Evolutionary conservation across 768 basidiomycete species (phyloP).

Genomic region (Coprinopsis strossmayeri): DNA sequence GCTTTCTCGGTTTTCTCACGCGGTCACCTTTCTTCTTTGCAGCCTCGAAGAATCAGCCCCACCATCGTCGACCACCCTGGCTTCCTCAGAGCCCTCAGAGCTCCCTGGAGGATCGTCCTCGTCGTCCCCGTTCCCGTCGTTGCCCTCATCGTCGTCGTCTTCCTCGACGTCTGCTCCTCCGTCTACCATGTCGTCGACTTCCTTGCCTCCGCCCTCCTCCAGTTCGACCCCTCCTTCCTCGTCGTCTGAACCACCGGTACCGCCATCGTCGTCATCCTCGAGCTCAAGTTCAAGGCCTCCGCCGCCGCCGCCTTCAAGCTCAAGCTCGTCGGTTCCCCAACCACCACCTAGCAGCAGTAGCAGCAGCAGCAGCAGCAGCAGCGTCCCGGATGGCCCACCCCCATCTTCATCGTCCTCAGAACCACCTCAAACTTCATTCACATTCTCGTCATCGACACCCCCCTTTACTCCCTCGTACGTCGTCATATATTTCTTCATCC

Average conservation of each 20-base stretch:
- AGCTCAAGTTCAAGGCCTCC: slow-evolving; percentile 10
- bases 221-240: slow-evolving; percentile 12
- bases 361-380: slow-evolving; percentile 2
- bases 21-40: slow-evolving; percentile 12
- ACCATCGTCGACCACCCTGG: slow-evolving; percentile 15
- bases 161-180: slow-evolving; percentile 12
- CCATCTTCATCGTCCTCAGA: slow-evolving; percentile 9
- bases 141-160: slow-evolving; percentile 15
- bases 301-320: slow-evolving; percentile 10
- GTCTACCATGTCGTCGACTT: slow-evolving; percentile 8
- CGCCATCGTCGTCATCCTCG: slow-evolving; percentile 17
- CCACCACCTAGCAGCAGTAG: slow-evolving; percentile 2
- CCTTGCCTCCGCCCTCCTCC: slow-evolving; percentile 13
- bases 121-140: slow-evolving; percentile 11
- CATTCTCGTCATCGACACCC: slow-evolving; percentile 13
- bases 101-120: slow-evolving; percentile 10
- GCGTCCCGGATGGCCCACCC: slow-evolving; percentile 12
- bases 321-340: slow-evolving; percentile 6
- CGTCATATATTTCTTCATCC: slow-evolving; percentile 13
- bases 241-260: slow-evolving; percentile 13
- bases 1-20: slow-evolving; percentile 12
- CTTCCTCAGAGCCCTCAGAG: slow-evolving; percentile 8
- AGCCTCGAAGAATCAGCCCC: slow-evolving; percentile 12
- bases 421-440: background rate
- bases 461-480: slow-evolving; percentile 13